Percentiles rank a stretch among this genome's conserved stretches.
Evolutionary conservation across 176 grass and related monocot genomes (phyloP).

Genomic region (Saccharum spontaneum): DNA sequence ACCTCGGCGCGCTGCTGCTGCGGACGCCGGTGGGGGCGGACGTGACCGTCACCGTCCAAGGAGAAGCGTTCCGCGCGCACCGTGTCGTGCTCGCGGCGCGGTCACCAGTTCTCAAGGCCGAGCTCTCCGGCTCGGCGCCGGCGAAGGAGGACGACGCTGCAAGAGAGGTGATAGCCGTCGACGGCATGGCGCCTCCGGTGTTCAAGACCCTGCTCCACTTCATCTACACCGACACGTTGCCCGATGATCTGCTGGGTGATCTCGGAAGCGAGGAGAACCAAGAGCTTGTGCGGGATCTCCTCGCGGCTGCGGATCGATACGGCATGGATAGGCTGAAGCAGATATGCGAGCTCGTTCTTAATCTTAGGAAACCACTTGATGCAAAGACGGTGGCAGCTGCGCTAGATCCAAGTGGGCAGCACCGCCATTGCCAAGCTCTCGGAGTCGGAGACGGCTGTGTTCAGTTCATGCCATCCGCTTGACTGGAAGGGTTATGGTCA

Average conservation of each 20-base stretch:
- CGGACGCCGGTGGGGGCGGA: not conserved
- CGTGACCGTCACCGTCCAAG: slow-evolving; percentile 33
- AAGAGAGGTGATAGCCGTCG: slow-evolving; percentile 1
- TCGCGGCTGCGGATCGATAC: slow-evolving; percentile 36
- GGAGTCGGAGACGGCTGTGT: not conserved
- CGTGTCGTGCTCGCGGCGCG: slow-evolving; percentile 33
- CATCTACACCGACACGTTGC: slow-evolving; percentile 38
- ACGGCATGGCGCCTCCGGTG: slow-evolving; percentile 27
- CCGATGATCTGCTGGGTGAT: not conserved
- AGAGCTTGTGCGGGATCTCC: slow-evolving; percentile 5
- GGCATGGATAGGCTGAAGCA: slow-evolving; percentile 26
- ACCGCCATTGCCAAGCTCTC: not conserved
- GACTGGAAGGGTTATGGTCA: too few relatives aligned
- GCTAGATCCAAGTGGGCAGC: not conserved
- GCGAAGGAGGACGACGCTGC: not conserved
- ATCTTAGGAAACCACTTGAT: slow-evolving; percentile 5
- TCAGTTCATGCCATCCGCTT: not conserved
- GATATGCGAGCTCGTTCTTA: slow-evolving; percentile 26
- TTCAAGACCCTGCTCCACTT: slow-evolving; percentile 45
- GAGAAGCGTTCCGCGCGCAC: slow-evolving; percentile 33
- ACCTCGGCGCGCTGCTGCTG: slow-evolving; percentile 12
- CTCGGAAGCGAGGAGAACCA: not conserved
- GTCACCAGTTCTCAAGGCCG: slow-evolving; percentile 35
- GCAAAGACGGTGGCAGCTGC: slow-evolving; percentile 21
- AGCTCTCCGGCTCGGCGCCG: slow-evolving; percentile 18